phyloP scores from a whole-genome alignment of 495 filamentous ascomycete species.

The Podospora sp. region DNA sequence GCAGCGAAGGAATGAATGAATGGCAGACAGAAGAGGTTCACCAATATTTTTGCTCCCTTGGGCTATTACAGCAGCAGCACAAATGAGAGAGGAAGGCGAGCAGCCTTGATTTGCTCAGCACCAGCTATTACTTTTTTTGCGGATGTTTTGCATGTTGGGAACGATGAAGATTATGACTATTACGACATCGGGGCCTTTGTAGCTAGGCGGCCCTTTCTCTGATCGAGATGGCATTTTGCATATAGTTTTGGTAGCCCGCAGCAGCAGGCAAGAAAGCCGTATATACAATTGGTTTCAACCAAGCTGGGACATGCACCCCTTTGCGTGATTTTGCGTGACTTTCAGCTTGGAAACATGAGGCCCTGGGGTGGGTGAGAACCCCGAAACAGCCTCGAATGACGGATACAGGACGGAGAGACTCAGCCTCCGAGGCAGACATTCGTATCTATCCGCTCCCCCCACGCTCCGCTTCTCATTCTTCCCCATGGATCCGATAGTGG shows the following conservation, averaged over 20 bases:
- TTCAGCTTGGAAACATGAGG: not conserved
- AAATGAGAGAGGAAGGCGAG: conserved; percentile 1
- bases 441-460: not conserved
- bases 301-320: not conserved
- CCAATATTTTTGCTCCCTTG: not conserved
- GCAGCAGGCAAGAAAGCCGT: not conserved
- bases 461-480: not conserved
- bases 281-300: not conserved
- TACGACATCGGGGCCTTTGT: not conserved
- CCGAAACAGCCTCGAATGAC: not conserved
- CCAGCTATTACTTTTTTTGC: not conserved
- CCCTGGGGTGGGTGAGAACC: not conserved
- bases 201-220: not conserved
- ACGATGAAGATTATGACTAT: not conserved
- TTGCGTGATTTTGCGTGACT: not conserved
- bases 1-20: not conserved
- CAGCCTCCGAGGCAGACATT: not conserved
- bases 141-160: not conserved
- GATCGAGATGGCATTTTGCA: not conserved
- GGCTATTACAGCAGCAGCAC: conserved; percentile 6
- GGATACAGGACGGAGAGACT: not conserved
- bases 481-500: not conserved
- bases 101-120: not conserved
- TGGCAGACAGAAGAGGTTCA: conserved; percentile 3
- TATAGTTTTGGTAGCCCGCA: not conserved